These are phyloP conservation scores for Cavenderia fasciculata DNA, from an alignment of 78 protist genomes.

Conservation along the genomic window DNA sequence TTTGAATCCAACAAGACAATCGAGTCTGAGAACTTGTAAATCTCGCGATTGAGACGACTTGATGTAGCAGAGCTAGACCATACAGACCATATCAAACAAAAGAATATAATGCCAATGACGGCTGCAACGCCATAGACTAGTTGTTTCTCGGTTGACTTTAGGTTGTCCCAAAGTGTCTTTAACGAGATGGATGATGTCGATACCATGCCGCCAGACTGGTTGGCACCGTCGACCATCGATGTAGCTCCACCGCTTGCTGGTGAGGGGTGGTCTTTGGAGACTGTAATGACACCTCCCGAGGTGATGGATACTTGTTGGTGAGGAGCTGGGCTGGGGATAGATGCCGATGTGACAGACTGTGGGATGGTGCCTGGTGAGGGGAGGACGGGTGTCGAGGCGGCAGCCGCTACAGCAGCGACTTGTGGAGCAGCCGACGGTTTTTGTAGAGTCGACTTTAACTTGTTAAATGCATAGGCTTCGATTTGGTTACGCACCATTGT, in stretches of 20 bases:
- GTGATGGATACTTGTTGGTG: background rate
- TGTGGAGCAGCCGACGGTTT: background rate
- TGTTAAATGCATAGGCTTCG: slow-evolving; percentile 45
- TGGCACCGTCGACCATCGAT: background rate
- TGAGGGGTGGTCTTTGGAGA: background rate
- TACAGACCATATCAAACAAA: slow-evolving; percentile 4
- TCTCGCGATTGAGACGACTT: slow-evolving; percentile 14
- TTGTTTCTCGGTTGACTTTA: slow-evolving; percentile 13
- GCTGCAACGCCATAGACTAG: background rate
- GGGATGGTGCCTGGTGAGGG: background rate
- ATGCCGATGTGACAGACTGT: background rate
- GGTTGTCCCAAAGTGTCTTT: slow-evolving; percentile 26
- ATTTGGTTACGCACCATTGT: slow-evolving; percentile 70
- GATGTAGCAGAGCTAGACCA: slow-evolving; percentile 4
- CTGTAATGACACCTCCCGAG: background rate
- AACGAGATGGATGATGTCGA: background rate
- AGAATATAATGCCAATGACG: background rate
- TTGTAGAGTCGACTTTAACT: slow-evolving; percentile 22
- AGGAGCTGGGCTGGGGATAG: background rate
- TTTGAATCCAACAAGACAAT: slow-evolving; percentile 35
- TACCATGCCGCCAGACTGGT: background rate
- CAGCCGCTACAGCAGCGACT: background rate
- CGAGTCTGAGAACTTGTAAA: slow-evolving; percentile 54
- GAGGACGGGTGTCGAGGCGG: background rate
- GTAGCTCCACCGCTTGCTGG: background rate